phyloP scores from a whole-genome alignment of 2,329 filamentous ascomycete species.

The Paramyrothecium sp. region DNA sequence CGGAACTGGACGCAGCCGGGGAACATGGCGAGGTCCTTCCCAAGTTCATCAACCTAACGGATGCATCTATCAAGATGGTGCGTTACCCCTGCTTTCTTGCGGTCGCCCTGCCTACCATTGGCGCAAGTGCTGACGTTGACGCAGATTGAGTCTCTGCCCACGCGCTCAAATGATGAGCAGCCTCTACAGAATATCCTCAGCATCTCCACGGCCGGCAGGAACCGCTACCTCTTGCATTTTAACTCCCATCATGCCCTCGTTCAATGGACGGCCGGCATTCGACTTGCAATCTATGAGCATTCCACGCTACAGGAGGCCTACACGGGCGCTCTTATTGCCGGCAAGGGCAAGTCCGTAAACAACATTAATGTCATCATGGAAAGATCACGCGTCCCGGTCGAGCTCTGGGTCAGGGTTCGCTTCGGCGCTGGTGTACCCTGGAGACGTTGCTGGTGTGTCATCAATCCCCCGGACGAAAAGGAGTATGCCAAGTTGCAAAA shows the following conservation, averaged over 20 bases:
- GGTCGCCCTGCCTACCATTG: background rate
- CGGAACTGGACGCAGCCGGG: slow-evolving; percentile 83
- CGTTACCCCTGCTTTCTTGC: slow-evolving; percentile 14
- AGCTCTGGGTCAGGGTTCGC: slow-evolving; percentile 92
- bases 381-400: slow-evolving; percentile 70
- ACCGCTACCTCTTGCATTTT: slow-evolving; percentile 94
- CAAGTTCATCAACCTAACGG: slow-evolving; percentile 94
- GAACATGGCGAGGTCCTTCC: slow-evolving; percentile 82
- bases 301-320: slow-evolving; percentile 93
- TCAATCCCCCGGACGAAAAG: slow-evolving; percentile 91
- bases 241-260: slow-evolving; percentile 90
- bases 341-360: slow-evolving; percentile 86
- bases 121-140: background rate
- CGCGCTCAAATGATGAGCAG: slow-evolving; percentile 72
- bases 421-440: slow-evolving; percentile 96
- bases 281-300: slow-evolving; percentile 92
- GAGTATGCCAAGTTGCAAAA: slow-evolving; percentile 83
- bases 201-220: slow-evolving; percentile 91
- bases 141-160: slow-evolving; percentile 86
- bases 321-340: slow-evolving; percentile 91
- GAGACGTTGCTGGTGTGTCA: slow-evolving; percentile 95
- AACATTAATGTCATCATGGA: slow-evolving; percentile 90
- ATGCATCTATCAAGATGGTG: slow-evolving; percentile 98
- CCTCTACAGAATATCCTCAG: slow-evolving; percentile 93
- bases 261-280: slow-evolving; percentile 94